A percentile compares a stretch with the other conserved stretches of the same genome.
Evolutionary conservation across 1,284 basidiomycete species (phyloP).

Genomic region (Abortiporus biennis): DNA sequence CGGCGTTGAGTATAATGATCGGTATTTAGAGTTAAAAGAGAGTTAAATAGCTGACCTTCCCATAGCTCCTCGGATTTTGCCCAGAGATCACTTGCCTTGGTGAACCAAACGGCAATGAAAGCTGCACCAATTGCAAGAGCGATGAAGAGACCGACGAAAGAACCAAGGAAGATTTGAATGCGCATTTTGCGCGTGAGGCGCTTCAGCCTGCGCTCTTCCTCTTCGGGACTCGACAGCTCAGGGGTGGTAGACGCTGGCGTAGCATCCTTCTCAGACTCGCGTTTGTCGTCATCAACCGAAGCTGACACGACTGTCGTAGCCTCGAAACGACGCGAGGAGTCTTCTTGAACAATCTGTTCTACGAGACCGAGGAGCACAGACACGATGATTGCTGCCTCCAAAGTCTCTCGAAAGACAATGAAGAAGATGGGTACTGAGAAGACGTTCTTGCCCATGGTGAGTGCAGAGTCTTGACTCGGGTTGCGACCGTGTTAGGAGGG

Average conservation of each 20-base stretch:
- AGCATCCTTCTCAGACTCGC: constrained; percentile 18
- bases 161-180: constrained; percentile 78
- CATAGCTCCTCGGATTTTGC: constrained; percentile 69
- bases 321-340: constrained; percentile 21
- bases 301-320: constrained; percentile 13
- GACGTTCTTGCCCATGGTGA: constrained; percentile 51
- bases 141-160: constrained; percentile 66
- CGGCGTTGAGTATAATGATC: constrained; percentile 5
- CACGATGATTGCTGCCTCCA: constrained; percentile 87
- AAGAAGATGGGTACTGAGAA: constrained; percentile 84
- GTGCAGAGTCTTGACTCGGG: constrained; percentile 10
- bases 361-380: constrained; percentile 83
- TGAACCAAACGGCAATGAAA: constrained; percentile 81
- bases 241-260: constrained; percentile 20
- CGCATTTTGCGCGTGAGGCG: constrained; percentile 56
- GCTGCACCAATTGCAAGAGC: constrained; percentile 74
- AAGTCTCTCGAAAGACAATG: constrained; percentile 85
- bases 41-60: constrained; percentile 40
- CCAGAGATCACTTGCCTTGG: constrained; percentile 68
- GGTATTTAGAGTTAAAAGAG: background rate
- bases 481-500: constrained; percentile 12
- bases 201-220: constrained; percentile 16
- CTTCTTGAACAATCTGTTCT: constrained; percentile 64
- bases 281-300: constrained; percentile 12
- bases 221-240: constrained; percentile 19